These are phyloP conservation scores for Solanum sitiens DNA, from an alignment of 257 asterid genomes.

Conservation along the genomic window DNA sequence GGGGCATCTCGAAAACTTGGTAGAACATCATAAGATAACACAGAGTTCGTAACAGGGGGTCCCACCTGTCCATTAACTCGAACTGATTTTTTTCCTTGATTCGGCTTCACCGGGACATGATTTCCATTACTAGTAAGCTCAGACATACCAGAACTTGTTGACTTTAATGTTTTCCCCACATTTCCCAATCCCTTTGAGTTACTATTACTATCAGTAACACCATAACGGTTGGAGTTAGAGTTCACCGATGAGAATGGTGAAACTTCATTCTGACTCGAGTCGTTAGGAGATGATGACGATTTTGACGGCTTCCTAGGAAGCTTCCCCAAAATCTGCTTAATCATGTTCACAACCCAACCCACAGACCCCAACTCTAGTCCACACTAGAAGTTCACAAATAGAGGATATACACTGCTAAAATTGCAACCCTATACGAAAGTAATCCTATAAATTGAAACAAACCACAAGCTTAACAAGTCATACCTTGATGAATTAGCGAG, in stretches of 20 bases:
- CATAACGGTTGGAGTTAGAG: neutral
- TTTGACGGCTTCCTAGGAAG: slow-evolving; percentile 12
- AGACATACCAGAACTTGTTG: slow-evolving; percentile 2
- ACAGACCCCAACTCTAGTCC: neutral
- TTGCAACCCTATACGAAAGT: neutral
- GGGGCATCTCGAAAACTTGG: slow-evolving; percentile 38
- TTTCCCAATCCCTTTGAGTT: neutral
- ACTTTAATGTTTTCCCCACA: neutral
- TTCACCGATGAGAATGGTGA: neutral
- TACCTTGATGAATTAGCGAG: neutral
- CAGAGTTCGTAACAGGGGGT: slow-evolving; percentile 13
- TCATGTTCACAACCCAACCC: slow-evolving; percentile 2
- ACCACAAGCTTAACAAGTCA: neutral
- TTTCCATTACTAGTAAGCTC: slow-evolving; percentile 24
- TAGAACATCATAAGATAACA: slow-evolving; percentile 19
- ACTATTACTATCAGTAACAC: neutral
- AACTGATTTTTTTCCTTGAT: slow-evolving; percentile 5
- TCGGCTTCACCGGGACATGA: neutral
- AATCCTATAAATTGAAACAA: neutral
- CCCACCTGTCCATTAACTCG: slow-evolving; percentile 3
- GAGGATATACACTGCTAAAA: neutral
- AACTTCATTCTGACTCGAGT: neutral
- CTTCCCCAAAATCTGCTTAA: slow-evolving; percentile 14
- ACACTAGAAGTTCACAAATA: neutral
- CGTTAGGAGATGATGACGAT: neutral